Base-by-base conservation (phyloP, 768 basidiomycete genomes). In the Serendipita sp. region DNA sequence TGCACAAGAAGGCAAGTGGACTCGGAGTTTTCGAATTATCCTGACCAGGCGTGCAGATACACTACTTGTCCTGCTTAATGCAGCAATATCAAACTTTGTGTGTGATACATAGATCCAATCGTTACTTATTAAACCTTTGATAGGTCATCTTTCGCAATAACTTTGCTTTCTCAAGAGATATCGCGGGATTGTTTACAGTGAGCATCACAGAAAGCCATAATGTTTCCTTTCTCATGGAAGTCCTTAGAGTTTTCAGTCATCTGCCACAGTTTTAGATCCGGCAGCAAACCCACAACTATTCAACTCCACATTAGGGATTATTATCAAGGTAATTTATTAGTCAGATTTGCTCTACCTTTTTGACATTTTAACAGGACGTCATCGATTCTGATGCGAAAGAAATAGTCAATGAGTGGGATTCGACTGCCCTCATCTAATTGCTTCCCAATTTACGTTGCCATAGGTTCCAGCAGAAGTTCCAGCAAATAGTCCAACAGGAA, bases 121-220 rank as follows among this genome's bases (percentile, higher is more conserved):
- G 18, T 1, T 53, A 5, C 13, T 37, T 18, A 33, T 34, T 27
- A 50, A 8, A 65, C 27, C 43, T 43, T 31, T 36, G 37, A 18
- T 64, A 84, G 83, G 81, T 85, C 1, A 71, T 84, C 1, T 84
- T 83, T 73, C 78, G 84, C 2, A 83, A 85, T 64, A 85, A 85
- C 63, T 85, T 85, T 63, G 81, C 83, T 0, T 71, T 84, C 1
- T 80, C 81, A 48, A 75, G 82, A 18, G 81, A 83, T 66, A 81
- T 85, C 16, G 76, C 79, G 2, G 81, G 81, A 2, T 76, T 84
- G 1, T 85, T 85, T 64, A 80, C 62, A 8, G 65, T 66, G 40
- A 15, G n/a, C 18, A 64, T 40, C 13, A 40, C 5, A 40, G 13
- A 13, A 13, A 83, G 82, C 0, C 83, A 83, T 73, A 82, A 83